phyloP scores from a whole-genome alignment of 225 moss, liverwort and hornwort species.

The Physcomitrium patens region DNA sequence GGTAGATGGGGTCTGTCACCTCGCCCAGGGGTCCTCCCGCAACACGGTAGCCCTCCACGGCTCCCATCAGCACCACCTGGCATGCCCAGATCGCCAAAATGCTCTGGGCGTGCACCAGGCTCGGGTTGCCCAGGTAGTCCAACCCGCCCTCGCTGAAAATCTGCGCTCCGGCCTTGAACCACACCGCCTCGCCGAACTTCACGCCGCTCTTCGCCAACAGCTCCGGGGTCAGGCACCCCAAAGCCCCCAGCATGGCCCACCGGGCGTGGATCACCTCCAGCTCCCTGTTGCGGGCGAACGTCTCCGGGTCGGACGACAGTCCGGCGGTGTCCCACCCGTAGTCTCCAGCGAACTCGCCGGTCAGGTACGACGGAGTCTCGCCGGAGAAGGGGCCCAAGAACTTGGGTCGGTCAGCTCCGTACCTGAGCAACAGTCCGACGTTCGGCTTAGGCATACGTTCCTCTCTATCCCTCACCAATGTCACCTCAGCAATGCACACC shows the following conservation, averaged over 20 bases:
- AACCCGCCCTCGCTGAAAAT: conserved; percentile 43
- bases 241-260: conserved; percentile 53
- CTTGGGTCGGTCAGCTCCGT: too few species aligned
- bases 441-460: too few species aligned
- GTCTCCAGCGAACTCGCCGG: too few species aligned
- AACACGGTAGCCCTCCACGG: conserved; percentile 36
- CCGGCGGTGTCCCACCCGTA: too few species aligned
- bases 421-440: too few species aligned
- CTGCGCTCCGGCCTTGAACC: conserved; percentile 60
- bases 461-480: too few species aligned
- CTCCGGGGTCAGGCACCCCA: conserved; percentile 41
- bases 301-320: too few species aligned
- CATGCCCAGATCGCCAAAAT: conserved; percentile 37
- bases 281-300: too few species aligned
- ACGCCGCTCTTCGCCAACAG: conserved; percentile 43
- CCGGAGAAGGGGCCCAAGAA: too few species aligned
- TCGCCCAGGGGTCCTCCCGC: conserved; percentile 45
- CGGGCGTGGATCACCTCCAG: conserved; percentile 54
- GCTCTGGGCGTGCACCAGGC: conserved; percentile 47
- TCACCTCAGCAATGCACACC: too few species aligned
- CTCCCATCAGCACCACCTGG: conserved; percentile 50
- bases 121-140: conserved; percentile 51
- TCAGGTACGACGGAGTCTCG: too few species aligned
- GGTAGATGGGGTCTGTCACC: conserved; percentile 40
- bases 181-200: conserved; percentile 52